Conservation (phyloP, 2,329 filamentous ascomycete species). For the Xylaria sp. region DNA sequence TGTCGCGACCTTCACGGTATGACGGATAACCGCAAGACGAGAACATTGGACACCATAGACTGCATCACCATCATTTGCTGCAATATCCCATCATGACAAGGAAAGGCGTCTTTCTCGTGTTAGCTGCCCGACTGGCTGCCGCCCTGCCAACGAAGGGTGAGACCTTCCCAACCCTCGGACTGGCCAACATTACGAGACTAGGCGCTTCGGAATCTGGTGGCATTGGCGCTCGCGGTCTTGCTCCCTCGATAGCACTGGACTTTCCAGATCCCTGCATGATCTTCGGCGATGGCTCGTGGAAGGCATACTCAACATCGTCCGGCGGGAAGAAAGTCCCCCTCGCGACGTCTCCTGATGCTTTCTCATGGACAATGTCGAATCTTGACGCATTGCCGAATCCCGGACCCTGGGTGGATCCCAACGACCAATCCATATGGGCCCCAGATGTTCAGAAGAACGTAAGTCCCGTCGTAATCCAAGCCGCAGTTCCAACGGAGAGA, state of each 20-base stretch:
- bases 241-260: constrained; percentile 22
- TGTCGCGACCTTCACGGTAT: constrained; percentile 3
- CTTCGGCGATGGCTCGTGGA: constrained; percentile 30
- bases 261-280: constrained; percentile 31
- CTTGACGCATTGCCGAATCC: constrained; percentile 28
- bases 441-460: constrained; percentile 32
- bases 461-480: not conserved
- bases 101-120: constrained; percentile 24
- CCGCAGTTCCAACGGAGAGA: not conserved
- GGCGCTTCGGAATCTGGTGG: constrained; percentile 17
- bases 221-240: constrained; percentile 21
- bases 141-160: constrained; percentile 20
- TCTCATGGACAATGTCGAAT: constrained; percentile 26
- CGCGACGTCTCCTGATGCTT: constrained; percentile 27
- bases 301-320: constrained; percentile 30
- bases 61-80: not conserved
- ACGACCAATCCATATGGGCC: constrained; percentile 27
- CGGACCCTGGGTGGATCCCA: constrained; percentile 28
- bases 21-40: not conserved
- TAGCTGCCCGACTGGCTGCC: constrained; percentile 22
- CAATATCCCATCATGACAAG: constrained; percentile 16
- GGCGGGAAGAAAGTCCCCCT: constrained; percentile 28
- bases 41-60: not conserved
- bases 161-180: constrained; percentile 20
- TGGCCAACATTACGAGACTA: constrained; percentile 27